Evolutionary conservation across 306 rosid genomes (phyloP).

Genomic region (Macrotyloma uniflorum): DNA sequence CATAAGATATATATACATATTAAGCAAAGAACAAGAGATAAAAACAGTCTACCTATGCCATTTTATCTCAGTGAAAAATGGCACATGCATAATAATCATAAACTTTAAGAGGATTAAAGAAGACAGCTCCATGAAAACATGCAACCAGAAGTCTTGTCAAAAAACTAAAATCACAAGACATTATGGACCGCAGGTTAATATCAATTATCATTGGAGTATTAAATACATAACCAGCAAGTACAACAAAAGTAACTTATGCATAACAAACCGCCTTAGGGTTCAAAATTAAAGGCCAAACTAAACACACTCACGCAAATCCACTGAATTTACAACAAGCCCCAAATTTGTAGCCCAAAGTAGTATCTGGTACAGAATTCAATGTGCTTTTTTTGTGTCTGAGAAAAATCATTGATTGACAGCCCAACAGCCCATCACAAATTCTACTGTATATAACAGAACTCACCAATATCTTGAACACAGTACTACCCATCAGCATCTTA

Average conservation of each 20-base stretch:
- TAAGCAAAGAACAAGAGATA: not conserved
- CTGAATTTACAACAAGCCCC: constrained; percentile 35
- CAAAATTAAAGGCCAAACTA: constrained; percentile 26
- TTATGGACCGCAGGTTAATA: not conserved
- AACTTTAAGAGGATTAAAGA: constrained; percentile 19
- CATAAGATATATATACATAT: constrained; percentile 2
- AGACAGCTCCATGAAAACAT: constrained; percentile 26
- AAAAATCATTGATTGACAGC: constrained; percentile 1
- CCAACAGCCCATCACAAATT: constrained; percentile 28
- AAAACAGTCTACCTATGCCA: not conserved
- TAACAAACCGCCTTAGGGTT: constrained; percentile 33
- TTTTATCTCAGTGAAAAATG: constrained; percentile 3
- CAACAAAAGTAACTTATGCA: not conserved
- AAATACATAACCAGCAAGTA: constrained; percentile 4
- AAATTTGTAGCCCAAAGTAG: constrained; percentile 4
- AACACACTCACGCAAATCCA: constrained; percentile 24
- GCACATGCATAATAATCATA: constrained; percentile 6
- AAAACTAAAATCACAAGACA: constrained; percentile 16
- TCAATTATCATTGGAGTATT: not conserved
- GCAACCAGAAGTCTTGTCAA: not conserved
- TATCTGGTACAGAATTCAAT: constrained; percentile 29
- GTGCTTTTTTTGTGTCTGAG: not conserved
- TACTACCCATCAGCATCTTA: constrained; percentile 7
- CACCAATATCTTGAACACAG: constrained; percentile 25
- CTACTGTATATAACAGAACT: constrained; percentile 14